A percentile compares a stretch with the other conserved stretches of the same genome.
Conservation (phyloP, 345 rosid genomes). For the Lumnitzera littorea region DNA sequence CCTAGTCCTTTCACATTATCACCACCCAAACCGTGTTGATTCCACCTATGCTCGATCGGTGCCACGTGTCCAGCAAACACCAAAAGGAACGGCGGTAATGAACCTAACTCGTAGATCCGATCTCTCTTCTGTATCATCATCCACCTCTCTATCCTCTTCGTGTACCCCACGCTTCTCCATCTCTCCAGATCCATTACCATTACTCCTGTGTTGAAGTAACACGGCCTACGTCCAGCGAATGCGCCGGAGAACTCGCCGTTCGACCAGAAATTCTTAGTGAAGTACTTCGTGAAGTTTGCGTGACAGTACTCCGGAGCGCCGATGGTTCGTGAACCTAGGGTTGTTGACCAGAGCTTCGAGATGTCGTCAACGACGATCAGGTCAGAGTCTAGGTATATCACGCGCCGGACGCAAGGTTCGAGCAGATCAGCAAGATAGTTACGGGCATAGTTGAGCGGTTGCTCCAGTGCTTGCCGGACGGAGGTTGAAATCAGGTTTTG, state of each 20-base stretch:
- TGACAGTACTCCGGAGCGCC: constrained; percentile 90
- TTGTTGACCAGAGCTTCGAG: constrained; percentile 50
- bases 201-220: constrained; percentile 81
- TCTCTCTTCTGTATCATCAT: constrained; percentile 68
- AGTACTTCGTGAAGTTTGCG: constrained; percentile 68
- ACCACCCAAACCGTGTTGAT: constrained; percentile 76
- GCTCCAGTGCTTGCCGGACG: constrained; percentile 74
- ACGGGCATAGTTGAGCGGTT: constrained; percentile 73
- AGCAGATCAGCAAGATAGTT: constrained; percentile 69
- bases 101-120: constrained; percentile 70
- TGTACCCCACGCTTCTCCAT: constrained; percentile 60
- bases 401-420: constrained; percentile 63
- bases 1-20: constrained; percentile 51
- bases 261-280: constrained; percentile 61
- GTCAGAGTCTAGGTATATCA: constrained; percentile 69
- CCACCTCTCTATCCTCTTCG: constrained; percentile 69
- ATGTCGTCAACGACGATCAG: constrained; percentile 68
- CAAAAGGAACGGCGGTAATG: constrained; percentile 61
- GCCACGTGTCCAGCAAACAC: constrained; percentile 70
- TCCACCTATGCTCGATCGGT: constrained; percentile 79
- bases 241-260: constrained; percentile 36
- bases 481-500: constrained; percentile 59
- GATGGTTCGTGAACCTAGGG: constrained; percentile 35
- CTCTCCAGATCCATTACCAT: constrained; percentile 69
- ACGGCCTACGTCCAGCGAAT: constrained; percentile 46